These are phyloP conservation scores for Colletotrichum sp. DNA, from an alignment of 2,329 filamentous ascomycete genomes.

Conservation along the genomic window DNA sequence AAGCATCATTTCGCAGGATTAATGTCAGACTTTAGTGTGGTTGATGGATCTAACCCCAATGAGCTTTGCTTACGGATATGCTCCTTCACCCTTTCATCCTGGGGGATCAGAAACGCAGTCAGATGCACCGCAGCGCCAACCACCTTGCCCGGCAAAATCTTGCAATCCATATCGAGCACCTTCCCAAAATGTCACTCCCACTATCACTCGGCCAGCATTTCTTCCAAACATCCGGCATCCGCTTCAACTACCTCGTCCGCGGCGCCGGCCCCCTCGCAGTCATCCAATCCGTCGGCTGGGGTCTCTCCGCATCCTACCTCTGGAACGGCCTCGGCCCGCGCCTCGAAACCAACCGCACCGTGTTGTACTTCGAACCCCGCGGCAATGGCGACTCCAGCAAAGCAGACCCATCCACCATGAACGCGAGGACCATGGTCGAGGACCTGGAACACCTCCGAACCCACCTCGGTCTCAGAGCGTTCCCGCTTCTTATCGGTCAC, in stretches of 20 bases:
- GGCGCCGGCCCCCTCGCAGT: neutral
- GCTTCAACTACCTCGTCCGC: neutral
- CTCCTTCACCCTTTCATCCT: too few relatives aligned
- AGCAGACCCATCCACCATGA: neutral
- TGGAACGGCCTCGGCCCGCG: neutral
- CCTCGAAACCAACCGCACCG: neutral
- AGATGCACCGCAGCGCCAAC: too few relatives aligned
- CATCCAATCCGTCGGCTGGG: neutral
- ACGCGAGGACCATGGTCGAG: neutral
- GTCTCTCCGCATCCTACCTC: neutral
- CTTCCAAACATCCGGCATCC: accelerated
- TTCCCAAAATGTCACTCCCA: neutral
- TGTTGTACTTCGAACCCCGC: neutral
- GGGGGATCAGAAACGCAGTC: too few relatives aligned
- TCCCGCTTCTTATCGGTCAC: neutral
- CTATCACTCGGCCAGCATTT: neutral
- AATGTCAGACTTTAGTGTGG: too few relatives aligned
- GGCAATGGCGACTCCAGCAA: neutral
- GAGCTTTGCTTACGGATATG: too few relatives aligned
- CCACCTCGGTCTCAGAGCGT: neutral
- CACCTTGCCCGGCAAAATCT: neutral
- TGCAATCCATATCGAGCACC: neutral
- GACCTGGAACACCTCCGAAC: neutral
- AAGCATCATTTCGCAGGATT: too few relatives aligned
- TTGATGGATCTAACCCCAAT: too few relatives aligned